phyloP scores from a whole-genome alignment of 2,329 filamentous ascomycete genomes.

The Trichoderma arundinaceum region DNA sequence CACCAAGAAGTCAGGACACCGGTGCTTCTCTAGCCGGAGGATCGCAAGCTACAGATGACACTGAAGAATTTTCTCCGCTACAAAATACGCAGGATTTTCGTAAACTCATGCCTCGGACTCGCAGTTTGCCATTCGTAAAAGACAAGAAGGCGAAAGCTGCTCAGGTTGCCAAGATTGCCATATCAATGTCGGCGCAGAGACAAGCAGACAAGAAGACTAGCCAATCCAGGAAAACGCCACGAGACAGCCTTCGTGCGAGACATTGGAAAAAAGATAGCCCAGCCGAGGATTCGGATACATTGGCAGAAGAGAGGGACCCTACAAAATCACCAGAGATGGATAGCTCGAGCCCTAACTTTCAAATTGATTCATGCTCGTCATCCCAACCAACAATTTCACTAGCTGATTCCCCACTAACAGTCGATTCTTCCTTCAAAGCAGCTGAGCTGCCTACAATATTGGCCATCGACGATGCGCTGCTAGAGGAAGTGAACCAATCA shows the following conservation, averaged over 20 bases:
- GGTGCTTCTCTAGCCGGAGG: neutral
- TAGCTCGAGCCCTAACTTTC: neutral
- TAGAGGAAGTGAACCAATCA: constrained; percentile 38
- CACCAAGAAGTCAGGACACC: neutral
- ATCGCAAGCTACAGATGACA: neutral
- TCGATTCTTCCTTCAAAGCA: neutral
- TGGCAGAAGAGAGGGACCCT: neutral
- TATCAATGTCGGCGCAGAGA: neutral
- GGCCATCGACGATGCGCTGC: constrained; percentile 36
- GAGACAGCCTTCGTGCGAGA: neutral
- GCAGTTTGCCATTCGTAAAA: constrained; percentile 40
- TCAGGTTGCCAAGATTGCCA: neutral
- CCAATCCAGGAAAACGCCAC: neutral
- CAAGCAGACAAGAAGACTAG: neutral
- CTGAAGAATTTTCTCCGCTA: neutral
- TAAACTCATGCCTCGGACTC: constrained; percentile 41
- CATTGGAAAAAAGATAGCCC: neutral
- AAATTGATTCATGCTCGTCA: neutral
- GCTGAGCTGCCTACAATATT: constrained; percentile 33
- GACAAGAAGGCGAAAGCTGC: neutral
- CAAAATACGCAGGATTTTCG: constrained; percentile 36
- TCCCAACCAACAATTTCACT: neutral
- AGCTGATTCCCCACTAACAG: neutral
- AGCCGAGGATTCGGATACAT: neutral
- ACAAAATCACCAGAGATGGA: neutral